Conservation (phyloP, 257 asterid species). For the Penstemon davidsonii region DNA sequence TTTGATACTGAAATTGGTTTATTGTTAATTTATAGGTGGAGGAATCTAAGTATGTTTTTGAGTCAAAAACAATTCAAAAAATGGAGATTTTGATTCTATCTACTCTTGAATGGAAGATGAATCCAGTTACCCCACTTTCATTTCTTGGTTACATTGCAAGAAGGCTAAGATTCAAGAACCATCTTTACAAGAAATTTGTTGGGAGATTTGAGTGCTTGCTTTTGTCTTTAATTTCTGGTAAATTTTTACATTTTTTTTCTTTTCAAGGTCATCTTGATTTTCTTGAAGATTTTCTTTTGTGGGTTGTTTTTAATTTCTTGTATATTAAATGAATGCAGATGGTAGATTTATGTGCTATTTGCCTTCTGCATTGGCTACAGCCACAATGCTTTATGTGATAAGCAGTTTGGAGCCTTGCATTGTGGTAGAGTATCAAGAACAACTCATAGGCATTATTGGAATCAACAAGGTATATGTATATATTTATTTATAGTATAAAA, state of each 20-base stretch:
- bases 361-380: constrained; percentile 86
- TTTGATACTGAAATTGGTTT: constrained; percentile 14
- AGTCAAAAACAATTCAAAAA: constrained; percentile 61
- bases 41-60: constrained; percentile 50
- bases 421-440: constrained; percentile 53
- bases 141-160: constrained; percentile 55
- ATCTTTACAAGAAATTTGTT: constrained; percentile 38
- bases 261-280: neutral
- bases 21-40: constrained; percentile 37
- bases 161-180: constrained; percentile 39
- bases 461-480: constrained; percentile 50
- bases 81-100: constrained; percentile 68
- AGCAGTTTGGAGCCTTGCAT: constrained; percentile 53
- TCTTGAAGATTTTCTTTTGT: neutral
- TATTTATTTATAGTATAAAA: neutral
- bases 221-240: constrained; percentile 52
- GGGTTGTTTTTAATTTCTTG: neutral
- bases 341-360: constrained; percentile 56
- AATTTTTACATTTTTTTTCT: neutral
- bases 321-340: constrained; percentile 39
- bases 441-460: constrained; percentile 64
- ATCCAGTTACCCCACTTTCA: constrained; percentile 57
- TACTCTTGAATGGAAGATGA: constrained; percentile 66
- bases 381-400: constrained; percentile 60
- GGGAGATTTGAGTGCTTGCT: constrained; percentile 52